A percentile compares a stretch with the other conserved stretches of the same genome.
Conservation (phyloP, 2,329 filamentous ascomycete genomes). For the Trichocomaceae sp. region DNA sequence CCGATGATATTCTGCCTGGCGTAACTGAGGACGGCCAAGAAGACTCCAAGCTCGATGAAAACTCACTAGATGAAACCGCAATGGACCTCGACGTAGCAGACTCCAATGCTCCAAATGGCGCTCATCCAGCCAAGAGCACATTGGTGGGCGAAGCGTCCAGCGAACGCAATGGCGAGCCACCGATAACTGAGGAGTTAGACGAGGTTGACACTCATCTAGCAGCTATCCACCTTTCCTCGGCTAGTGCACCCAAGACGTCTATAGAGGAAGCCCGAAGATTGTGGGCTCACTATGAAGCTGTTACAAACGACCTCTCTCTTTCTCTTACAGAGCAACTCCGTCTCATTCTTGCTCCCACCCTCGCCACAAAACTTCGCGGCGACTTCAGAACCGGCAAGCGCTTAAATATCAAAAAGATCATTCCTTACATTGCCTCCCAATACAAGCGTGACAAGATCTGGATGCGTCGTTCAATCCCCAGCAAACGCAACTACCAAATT, state of each 20-base stretch:
- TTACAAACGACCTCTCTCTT: slow-evolving; percentile 79
- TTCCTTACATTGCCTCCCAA: slow-evolving; percentile 94
- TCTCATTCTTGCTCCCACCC: slow-evolving; percentile 87
- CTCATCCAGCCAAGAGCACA: slow-evolving; percentile 51
- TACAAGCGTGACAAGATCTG: slow-evolving; percentile 99
- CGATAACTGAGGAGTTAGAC: slow-evolving; percentile 39
- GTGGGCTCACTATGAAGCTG: slow-evolving; percentile 78
- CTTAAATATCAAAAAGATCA: slow-evolving; percentile 98
- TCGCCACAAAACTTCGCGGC: slow-evolving; percentile 91
- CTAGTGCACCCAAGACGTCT: slow-evolving; percentile 38
- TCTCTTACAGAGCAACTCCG: slow-evolving; percentile 90
- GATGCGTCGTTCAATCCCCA: slow-evolving; percentile 89
- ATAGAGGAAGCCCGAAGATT: slow-evolving; percentile 60
- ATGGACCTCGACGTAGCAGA: slow-evolving; percentile 29
- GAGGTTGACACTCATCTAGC: slow-evolving; percentile 55
- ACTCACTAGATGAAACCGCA: slow-evolving; percentile 44
- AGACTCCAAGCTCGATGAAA: slow-evolving; percentile 36
- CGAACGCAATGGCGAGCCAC: slow-evolving; percentile 33
- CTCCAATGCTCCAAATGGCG: slow-evolving; percentile 35
- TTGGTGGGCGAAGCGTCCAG: slow-evolving; percentile 24
- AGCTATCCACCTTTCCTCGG: slow-evolving; percentile 62
- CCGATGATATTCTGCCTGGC: slow-evolving; percentile 54
- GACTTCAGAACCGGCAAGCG: slow-evolving; percentile 97
- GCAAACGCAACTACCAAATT: slow-evolving; percentile 93
- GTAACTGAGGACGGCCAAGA: slow-evolving; percentile 35